Evolutionary conservation across 805 yeast genomes (phyloP).

Genomic region (Hanseniaspora vineae): DNA sequence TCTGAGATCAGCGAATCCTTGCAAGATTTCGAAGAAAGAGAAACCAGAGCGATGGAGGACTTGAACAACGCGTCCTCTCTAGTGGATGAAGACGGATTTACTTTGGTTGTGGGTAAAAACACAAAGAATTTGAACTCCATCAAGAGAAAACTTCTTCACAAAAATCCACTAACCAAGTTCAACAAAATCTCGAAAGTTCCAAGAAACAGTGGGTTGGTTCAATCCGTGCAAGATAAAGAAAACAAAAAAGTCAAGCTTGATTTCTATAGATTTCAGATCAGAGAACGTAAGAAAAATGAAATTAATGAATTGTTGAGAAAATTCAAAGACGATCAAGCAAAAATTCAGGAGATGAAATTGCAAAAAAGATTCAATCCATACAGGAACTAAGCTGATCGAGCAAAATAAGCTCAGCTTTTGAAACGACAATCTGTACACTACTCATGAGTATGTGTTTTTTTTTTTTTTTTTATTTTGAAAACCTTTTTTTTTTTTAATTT

Average conservation of each 20-base stretch:
- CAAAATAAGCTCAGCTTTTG: conserved; percentile 8
- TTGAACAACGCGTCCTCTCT: conserved; percentile 40
- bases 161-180: conserved; percentile 22
- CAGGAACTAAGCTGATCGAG: conserved; percentile 19
- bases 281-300: conserved; percentile 85
- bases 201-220: conserved; percentile 12
- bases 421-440: background rate
- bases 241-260: conserved; percentile 73
- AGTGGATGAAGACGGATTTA: conserved; percentile 91
- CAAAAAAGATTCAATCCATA: conserved; percentile 80
- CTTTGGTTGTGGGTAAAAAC: conserved; percentile 77
- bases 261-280: conserved; percentile 90
- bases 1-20: conserved; percentile 47
- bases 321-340: conserved; percentile 84
- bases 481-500: too few relatives aligned
- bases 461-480: too few relatives aligned
- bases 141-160: conserved; percentile 21
- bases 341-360: conserved; percentile 64
- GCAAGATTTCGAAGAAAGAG: conserved; percentile 56
- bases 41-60: conserved; percentile 45
- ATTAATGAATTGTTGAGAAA: conserved; percentile 76
- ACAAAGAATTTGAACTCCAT: conserved; percentile 52
- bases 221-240: conserved; percentile 29
- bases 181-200: conserved; percentile 10
- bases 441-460: too few relatives aligned